Evolutionary conservation across 345 rosid genomes (phyloP).

Genomic region (Brassica carinata): DNA sequence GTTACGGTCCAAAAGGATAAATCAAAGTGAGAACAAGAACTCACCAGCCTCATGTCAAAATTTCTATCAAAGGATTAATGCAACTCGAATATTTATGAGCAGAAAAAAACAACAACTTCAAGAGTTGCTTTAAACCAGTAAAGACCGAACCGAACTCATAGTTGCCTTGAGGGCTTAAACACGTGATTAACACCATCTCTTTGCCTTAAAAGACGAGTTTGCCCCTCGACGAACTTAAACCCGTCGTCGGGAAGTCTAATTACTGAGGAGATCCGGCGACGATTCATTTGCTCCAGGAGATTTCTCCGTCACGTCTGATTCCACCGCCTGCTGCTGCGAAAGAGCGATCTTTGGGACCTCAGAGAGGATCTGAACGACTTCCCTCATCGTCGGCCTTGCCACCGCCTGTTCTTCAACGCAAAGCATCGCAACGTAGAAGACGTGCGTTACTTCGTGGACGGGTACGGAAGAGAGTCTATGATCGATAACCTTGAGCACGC

Average conservation of each 20-base stretch:
- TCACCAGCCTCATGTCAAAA: background rate
- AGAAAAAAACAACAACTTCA: background rate
- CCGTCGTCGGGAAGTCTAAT: background rate
- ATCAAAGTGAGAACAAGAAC: background rate
- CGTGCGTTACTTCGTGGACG: slow-evolving; percentile 74
- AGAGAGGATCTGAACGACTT: slow-evolving; percentile 86
- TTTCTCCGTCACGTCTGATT: slow-evolving; percentile 40
- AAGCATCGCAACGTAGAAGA: slow-evolving; percentile 89
- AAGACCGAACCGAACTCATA: background rate
- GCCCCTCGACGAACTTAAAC: background rate
- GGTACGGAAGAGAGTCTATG: slow-evolving; percentile 82
- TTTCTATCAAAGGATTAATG: background rate
- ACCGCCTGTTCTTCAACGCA: slow-evolving; percentile 96
- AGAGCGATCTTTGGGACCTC: slow-evolving; percentile 66
- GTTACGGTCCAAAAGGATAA: slow-evolving; percentile 13
- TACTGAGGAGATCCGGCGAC: slow-evolving; percentile 16
- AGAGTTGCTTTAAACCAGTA: background rate
- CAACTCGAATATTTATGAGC: background rate
- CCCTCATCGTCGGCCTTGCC: slow-evolving; percentile 88
- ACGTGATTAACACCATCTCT: background rate
- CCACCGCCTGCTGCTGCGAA: slow-evolving; percentile 38
- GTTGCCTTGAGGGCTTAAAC: background rate
- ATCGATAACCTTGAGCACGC: slow-evolving; percentile 72
- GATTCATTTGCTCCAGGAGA: slow-evolving; percentile 10
- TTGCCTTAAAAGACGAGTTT: background rate